Conservation (phyloP, 2,329 filamentous ascomycete species). For the Ustulina deusta region DNA sequence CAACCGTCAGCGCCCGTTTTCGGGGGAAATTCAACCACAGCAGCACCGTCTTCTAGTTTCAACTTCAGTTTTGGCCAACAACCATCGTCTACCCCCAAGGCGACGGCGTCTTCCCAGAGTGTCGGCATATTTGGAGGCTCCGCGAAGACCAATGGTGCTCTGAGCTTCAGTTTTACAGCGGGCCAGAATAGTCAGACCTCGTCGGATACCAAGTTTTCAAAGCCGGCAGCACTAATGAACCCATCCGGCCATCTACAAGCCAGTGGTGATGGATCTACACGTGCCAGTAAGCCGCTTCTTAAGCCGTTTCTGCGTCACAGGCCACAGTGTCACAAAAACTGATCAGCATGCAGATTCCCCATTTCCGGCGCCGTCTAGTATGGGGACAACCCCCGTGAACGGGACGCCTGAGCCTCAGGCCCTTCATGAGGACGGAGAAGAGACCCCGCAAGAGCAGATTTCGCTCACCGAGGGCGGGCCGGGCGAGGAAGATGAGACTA, state of each 20-base stretch:
- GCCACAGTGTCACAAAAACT: conserved; percentile 7
- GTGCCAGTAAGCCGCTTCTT: conserved; percentile 56
- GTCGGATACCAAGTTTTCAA: conserved; percentile 46
- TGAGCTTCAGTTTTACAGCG: conserved; percentile 56
- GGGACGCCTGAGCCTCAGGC: conserved; percentile 69
- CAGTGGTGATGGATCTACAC: conserved; percentile 54
- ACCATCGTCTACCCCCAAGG: conserved; percentile 44
- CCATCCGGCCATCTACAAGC: conserved; percentile 47
- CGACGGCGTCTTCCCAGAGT: conserved; percentile 41
- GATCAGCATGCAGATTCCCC: conserved; percentile 45
- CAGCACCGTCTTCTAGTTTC: conserved; percentile 45
- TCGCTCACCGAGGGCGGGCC: conserved; percentile 75
- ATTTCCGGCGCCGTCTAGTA: conserved; percentile 69
- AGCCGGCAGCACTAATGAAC: conserved; percentile 37
- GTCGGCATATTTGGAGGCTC: conserved; percentile 45
- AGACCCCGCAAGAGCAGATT: conserved; percentile 74
- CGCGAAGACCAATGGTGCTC: conserved; percentile 45
- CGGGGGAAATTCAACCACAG: conserved; percentile 37
- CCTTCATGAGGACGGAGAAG: conserved; percentile 59
- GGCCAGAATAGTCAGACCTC: conserved; percentile 45
- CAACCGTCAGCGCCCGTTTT: conserved; percentile 42
- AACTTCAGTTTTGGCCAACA: conserved; percentile 47
- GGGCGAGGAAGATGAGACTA: conserved; percentile 78
- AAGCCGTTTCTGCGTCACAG: conserved; percentile 41
- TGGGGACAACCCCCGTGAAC: conserved; percentile 69